Evolutionary conservation across 768 basidiomycete species (phyloP).

Genomic region (Tylopilus rubrobrunneus): DNA sequence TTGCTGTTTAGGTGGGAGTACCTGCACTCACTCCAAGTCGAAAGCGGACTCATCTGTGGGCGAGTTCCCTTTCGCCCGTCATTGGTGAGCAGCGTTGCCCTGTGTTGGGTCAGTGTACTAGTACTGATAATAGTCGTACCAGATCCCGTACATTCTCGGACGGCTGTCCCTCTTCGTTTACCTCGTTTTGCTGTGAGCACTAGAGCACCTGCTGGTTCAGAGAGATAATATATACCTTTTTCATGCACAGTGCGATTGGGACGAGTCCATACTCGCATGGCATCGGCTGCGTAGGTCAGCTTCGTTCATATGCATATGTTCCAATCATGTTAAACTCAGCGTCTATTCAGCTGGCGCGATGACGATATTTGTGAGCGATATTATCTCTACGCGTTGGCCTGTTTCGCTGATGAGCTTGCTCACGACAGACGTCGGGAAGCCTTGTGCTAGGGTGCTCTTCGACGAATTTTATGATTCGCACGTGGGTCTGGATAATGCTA

Average conservation of each 20-base stretch:
- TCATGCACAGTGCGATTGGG: conserved; percentile 1
- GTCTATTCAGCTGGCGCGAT: conserved; percentile 1
- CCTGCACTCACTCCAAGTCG: conserved; percentile 10
- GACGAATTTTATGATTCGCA: conserved; percentile 18
- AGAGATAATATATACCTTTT: neutral
- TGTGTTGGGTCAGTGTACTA: neutral
- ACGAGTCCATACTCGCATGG: neutral
- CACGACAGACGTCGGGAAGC: conserved; percentile 3
- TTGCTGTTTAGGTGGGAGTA: conserved; percentile 21
- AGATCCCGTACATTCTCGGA: conserved; percentile 24
- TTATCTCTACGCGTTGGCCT: too few relatives aligned
- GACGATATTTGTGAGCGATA: conserved; percentile 6
- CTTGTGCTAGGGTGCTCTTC: conserved; percentile 22
- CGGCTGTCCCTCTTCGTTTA: conserved; percentile 7
- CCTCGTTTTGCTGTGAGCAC: conserved; percentile 14
- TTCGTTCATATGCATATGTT: neutral
- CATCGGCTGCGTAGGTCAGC: conserved; percentile 14
- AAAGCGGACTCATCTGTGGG: conserved; percentile 12
- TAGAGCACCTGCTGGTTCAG: neutral
- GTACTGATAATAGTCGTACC: neutral
- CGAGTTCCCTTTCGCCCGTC: conserved; percentile 14
- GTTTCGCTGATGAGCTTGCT: neutral
- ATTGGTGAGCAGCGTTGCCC: conserved; percentile 13
- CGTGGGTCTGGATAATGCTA: conserved; percentile 9
- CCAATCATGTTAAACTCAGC: neutral